Percentiles rank a stretch among this genome's conserved stretches.
phyloP scores from a whole-genome alignment of 1,284 basidiomycete species.

The Ganoderma boninense region DNA sequence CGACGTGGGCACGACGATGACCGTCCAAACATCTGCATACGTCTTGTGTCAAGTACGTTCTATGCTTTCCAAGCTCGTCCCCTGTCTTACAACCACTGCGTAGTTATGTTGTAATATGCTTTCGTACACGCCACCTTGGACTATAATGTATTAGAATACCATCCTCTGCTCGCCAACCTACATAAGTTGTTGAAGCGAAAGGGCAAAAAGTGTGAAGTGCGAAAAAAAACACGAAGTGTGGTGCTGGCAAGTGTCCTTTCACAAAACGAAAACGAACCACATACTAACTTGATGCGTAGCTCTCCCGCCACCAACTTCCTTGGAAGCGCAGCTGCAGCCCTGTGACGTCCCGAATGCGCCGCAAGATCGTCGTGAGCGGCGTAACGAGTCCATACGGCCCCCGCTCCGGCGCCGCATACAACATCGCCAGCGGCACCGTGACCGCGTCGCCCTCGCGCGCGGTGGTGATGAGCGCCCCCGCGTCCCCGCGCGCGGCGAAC shows the following conservation, averaged over 20 bases:
- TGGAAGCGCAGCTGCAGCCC: slow-evolving; percentile 34
- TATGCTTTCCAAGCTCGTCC: not conserved
- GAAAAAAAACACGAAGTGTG: not conserved
- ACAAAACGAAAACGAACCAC: not conserved
- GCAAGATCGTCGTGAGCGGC: slow-evolving; percentile 30
- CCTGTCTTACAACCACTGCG: not conserved
- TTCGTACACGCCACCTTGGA: not conserved
- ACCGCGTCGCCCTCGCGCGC: slow-evolving; percentile 11
- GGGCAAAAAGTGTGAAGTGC: not conserved
- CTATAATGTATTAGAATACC: not conserved
- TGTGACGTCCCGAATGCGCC: slow-evolving; percentile 30
- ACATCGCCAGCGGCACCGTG: slow-evolving; percentile 26
- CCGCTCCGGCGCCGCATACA: slow-evolving; percentile 30
- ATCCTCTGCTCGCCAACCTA: slow-evolving; percentile 9
- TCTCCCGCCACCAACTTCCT: slow-evolving; percentile 25
- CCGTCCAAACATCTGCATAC: not conserved
- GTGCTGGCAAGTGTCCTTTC: not conserved
- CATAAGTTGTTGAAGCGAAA: not conserved
- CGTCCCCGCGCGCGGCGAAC: slow-evolving; percentile 32
- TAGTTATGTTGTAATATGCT: not conserved
- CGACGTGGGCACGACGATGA: slow-evolving; percentile 6
- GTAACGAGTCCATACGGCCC: slow-evolving; percentile 34
- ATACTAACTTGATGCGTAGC: slow-evolving; percentile 6
- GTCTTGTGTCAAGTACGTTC: not conserved
- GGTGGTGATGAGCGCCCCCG: slow-evolving; percentile 28